Evolutionary conservation across 2,329 filamentous ascomycete genomes (phyloP).

Genomic region (Diaporthe sp.): DNA sequence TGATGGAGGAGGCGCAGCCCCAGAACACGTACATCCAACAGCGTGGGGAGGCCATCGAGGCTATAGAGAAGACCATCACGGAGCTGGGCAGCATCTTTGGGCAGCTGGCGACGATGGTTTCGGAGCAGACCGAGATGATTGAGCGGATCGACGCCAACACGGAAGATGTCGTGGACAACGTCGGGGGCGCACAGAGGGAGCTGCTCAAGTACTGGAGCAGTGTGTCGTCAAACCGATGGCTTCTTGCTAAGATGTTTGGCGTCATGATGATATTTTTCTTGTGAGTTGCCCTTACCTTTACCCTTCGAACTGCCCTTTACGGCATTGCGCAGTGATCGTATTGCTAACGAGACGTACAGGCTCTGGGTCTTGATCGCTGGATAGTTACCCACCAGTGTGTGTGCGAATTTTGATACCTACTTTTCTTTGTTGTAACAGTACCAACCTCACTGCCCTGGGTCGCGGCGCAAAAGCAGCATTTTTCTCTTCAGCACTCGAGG

Average conservation of each 20-base stretch:
- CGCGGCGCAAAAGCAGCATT: conserved; percentile 21
- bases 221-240: conserved; percentile 94
- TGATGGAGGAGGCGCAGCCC: conserved; percentile 92
- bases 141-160: conserved; percentile 97
- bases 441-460: conserved; percentile 14
- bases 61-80: conserved; percentile 93
- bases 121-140: conserved; percentile 97
- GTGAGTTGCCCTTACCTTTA: conserved; percentile 49
- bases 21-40: conserved; percentile 92
- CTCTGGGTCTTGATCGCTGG: conserved; percentile 77
- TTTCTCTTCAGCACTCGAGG: conserved; percentile 11
- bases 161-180: conserved; percentile 97
- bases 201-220: conserved; percentile 96
- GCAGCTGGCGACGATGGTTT: conserved; percentile 95
- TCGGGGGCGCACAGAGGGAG: conserved; percentile 95
- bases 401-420: conserved; percentile 29
- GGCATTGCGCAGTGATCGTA: not conserved
- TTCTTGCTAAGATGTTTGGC: conserved; percentile 83
- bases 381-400: conserved; percentile 41
- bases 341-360: conserved; percentile 45
- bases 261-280: conserved; percentile 95
- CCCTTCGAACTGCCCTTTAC: not conserved
- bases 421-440: conserved; percentile 34
- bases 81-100: conserved; percentile 94
- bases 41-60: conserved; percentile 93